Conservation (phyloP, 192 early-diverging fungal species). For the Backusella tuberculispora region DNA sequence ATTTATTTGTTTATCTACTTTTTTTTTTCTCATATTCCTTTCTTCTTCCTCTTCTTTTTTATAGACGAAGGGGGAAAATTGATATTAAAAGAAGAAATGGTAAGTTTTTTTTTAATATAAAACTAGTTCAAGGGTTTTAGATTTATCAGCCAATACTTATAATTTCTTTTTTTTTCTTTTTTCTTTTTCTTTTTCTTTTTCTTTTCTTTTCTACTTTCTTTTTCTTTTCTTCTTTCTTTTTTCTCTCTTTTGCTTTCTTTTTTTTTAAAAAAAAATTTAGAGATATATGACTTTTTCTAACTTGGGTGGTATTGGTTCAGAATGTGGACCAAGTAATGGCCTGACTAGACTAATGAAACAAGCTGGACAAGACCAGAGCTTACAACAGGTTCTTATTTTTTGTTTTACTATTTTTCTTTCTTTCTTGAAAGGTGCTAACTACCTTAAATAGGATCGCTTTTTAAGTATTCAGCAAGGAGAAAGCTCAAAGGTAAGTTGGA, state of each 20-base stretch:
- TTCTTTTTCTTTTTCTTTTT: too few species aligned
- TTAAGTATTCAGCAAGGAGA: slow-evolving; percentile 8
- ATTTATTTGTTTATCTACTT: background rate
- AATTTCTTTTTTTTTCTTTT: too few species aligned
- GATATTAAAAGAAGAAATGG: too few species aligned
- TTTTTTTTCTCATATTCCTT: background rate
- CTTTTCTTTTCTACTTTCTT: too few species aligned
- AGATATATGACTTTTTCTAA: slow-evolving; percentile 26
- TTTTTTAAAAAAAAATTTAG: background rate
- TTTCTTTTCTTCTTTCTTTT: too few species aligned
- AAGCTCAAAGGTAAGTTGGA: slow-evolving; percentile 3
- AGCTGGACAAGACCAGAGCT: slow-evolving; percentile 6
- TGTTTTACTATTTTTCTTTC: background rate
- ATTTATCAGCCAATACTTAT: too few species aligned
- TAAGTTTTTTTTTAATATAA: too few species aligned
- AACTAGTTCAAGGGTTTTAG: too few species aligned
- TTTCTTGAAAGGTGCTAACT: background rate
- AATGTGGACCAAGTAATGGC: slow-evolving; percentile 19
- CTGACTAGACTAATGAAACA: slow-evolving; percentile 17
- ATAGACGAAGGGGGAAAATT: too few species aligned
- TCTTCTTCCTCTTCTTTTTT: background rate
- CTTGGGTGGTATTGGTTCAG: slow-evolving; percentile 12
- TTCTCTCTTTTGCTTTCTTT: too few species aligned
- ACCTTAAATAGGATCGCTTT: background rate
- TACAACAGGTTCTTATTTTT: slow-evolving; percentile 6